A percentile compares a stretch with the other conserved stretches of the same genome.
phyloP scores from a whole-genome alignment of 768 basidiomycete genomes.

The Tulasnella sp. region DNA sequence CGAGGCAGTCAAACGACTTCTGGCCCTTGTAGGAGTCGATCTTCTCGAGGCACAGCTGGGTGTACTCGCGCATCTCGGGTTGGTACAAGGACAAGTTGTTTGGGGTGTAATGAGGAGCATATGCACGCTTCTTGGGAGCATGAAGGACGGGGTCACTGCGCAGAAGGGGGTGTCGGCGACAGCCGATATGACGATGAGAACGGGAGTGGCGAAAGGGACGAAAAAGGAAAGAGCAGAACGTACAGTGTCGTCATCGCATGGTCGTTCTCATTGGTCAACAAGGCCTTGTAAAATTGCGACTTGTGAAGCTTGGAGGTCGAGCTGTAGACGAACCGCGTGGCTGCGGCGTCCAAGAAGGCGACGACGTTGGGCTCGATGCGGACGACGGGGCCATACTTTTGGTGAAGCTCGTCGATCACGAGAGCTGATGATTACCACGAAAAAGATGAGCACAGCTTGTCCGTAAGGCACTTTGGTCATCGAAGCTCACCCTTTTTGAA shows the following conservation, averaged over 20 bases:
- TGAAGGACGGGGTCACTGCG: constrained; percentile 15
- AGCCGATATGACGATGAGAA: neutral
- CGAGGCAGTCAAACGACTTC: constrained; percentile 15
- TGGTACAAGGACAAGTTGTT: constrained; percentile 14
- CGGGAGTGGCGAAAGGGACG: no score
- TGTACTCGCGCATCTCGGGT: constrained; percentile 21
- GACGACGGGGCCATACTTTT: constrained; percentile 17
- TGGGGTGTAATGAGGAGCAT: constrained; percentile 22
- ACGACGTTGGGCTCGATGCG: constrained; percentile 23
- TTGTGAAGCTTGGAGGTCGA: constrained; percentile 7
- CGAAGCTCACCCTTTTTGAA: constrained; percentile 8
- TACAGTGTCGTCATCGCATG: constrained; percentile 25
- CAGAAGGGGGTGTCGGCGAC: neutral
- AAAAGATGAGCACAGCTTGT: neutral
- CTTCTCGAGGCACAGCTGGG: constrained; percentile 10
- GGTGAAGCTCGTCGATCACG: constrained; percentile 10
- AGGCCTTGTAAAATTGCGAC: constrained; percentile 20
- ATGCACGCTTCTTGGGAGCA: constrained; percentile 21
- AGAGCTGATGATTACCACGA: neutral
- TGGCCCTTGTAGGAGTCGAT: constrained; percentile 18
- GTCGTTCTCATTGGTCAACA: constrained; percentile 25
- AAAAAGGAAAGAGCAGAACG: neutral
- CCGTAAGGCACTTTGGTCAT: neutral
- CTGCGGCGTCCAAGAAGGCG: constrained; percentile 4
- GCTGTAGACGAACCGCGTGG: neutral